phyloP scores from a whole-genome alignment of 1,284 basidiomycete species.

The Microbotryum violaceum region DNA sequence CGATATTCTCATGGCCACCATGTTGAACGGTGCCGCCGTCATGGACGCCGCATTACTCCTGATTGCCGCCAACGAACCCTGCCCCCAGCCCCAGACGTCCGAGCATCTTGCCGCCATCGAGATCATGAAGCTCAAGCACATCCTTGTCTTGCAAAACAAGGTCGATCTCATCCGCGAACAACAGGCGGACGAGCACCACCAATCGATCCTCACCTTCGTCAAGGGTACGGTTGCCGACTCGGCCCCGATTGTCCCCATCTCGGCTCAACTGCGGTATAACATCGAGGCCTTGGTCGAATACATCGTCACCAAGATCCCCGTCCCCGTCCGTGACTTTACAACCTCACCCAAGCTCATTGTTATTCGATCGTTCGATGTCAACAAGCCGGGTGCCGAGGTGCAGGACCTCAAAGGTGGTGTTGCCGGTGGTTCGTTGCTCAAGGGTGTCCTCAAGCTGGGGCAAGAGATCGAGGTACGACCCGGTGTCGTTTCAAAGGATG shows the following conservation, averaged over 20 bases:
- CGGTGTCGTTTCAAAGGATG: conserved; percentile 93
- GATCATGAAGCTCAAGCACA: conserved; percentile 98
- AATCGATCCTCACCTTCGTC: conserved; percentile 85
- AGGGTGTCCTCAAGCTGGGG: conserved; percentile 81
- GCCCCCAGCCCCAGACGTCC: conserved; percentile 96
- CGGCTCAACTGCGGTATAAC: conserved; percentile 97
- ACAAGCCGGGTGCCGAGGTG: conserved; percentile 95
- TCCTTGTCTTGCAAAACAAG: conserved; percentile 85
- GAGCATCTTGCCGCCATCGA: conserved; percentile 98
- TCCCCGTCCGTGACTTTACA: conserved; percentile 86
- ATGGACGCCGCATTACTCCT: conserved; percentile 95
- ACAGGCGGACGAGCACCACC: conserved; percentile 84
- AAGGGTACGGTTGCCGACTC: conserved; percentile 93
- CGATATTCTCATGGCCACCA: conserved; percentile 88
- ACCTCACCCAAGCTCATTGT: conserved; percentile 90
- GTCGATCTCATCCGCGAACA: conserved; percentile 90
- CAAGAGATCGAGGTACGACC: conserved; percentile 96
- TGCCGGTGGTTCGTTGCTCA: conserved; percentile 91
- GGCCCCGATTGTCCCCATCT: conserved; percentile 97
- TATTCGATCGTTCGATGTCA: conserved; percentile 98
- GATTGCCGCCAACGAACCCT: conserved; percentile 95
- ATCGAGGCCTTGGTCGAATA: conserved; percentile 99
- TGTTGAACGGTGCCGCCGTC: conserved; percentile 99
- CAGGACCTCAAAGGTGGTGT: conserved; percentile 97
- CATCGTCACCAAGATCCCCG: conserved; percentile 92